A percentile compares a stretch with the other conserved stretches of the same genome.
Evolutionary conservation across 371 early-diverging fungal genomes (phyloP).

Genomic region (Parasitella parasitica): DNA sequence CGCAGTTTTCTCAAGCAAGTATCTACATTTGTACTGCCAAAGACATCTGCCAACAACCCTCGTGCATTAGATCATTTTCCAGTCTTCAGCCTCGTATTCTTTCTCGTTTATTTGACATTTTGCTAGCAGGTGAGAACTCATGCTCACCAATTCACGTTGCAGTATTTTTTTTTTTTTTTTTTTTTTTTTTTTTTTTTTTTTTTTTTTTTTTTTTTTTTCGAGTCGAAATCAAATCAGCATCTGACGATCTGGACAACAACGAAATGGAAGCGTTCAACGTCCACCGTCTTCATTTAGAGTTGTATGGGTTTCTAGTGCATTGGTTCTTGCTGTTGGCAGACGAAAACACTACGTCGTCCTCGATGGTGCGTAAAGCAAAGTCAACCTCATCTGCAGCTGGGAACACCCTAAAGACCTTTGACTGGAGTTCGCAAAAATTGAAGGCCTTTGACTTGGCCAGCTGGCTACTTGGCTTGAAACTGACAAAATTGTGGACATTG

Average conservation of each 20-base stretch:
- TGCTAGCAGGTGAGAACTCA: constrained; percentile 68
- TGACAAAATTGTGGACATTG: constrained; percentile 79
- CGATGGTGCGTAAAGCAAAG: constrained; percentile 26
- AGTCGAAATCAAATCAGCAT: constrained; percentile 58
- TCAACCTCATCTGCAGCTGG: constrained; percentile 11
- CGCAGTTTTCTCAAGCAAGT: constrained; percentile 73
- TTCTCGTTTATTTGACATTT: constrained; percentile 54
- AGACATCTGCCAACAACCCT: neutral
- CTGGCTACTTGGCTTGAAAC: constrained; percentile 62
- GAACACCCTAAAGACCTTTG: constrained; percentile 42
- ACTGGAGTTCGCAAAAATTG: constrained; percentile 61
- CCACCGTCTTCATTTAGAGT: constrained; percentile 66
- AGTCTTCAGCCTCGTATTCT: constrained; percentile 34
- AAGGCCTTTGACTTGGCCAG: constrained; percentile 55
- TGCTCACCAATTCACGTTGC: no score
- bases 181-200: no score
- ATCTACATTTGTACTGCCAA: neutral
- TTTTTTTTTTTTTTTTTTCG: no score
- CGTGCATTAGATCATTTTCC: constrained; percentile 27
- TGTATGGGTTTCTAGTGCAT: constrained; percentile 75
- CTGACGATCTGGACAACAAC: constrained; percentile 59
- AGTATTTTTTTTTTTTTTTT: no score
- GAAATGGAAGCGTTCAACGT: constrained; percentile 67
- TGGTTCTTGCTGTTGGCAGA: constrained; percentile 72
- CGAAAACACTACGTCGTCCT: constrained; percentile 42